Base-by-base conservation (phyloP, 306 rosid species). In the Styphnolobium japonicum region DNA sequence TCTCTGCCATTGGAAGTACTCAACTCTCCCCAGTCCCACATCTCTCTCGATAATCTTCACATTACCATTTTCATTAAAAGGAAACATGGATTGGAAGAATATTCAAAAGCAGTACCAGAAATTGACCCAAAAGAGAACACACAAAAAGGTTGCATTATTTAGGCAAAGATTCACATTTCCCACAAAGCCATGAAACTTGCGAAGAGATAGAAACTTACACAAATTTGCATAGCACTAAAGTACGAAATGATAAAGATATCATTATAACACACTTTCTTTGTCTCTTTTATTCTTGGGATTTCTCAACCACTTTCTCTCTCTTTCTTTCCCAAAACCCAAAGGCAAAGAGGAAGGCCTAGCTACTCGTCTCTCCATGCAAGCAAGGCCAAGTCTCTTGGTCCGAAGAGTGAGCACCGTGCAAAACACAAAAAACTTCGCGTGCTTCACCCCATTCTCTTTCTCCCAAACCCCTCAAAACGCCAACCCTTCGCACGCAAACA, bases 211-310 rank as follows among this genome's bases (percentile, higher is more conserved):
- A 74, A 48, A 83, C 73, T 80, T 27, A 61, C 82, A 73, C 85
- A 84, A 83, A 46, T 60, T 51, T 66, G 56, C 71, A 68, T 79
- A 67, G 21, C 80, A 67, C 86, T 71, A 15, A 82, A 76, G 82
- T 86, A 84, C 25, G 73, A 69, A 85, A 83, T 75, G 73, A 80
- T 88, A 89, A 92, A 92, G 86, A 82, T 83, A 79, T 81, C 84
- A 86, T 88, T 55, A 88, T 85, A 75, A 21, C 87, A 88, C 64
- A 72, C 94, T 82, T 83, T 83, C 45, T 77, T 86, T 88, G 87
- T 88, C 87, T 73, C 53, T 53, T 83, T 76, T 15, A 51, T 79
- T 84, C 80, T 87, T 80, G 87, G 90, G 91, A 86, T 85, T 85
- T 83, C 52, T 77, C 56, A 61, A 12, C 48, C 53, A 49, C 22